A percentile compares a stretch with the other conserved stretches of the same genome.
Evolutionary conservation across 345 rosid genomes (phyloP).

Genomic region (Mercurialis annua): DNA sequence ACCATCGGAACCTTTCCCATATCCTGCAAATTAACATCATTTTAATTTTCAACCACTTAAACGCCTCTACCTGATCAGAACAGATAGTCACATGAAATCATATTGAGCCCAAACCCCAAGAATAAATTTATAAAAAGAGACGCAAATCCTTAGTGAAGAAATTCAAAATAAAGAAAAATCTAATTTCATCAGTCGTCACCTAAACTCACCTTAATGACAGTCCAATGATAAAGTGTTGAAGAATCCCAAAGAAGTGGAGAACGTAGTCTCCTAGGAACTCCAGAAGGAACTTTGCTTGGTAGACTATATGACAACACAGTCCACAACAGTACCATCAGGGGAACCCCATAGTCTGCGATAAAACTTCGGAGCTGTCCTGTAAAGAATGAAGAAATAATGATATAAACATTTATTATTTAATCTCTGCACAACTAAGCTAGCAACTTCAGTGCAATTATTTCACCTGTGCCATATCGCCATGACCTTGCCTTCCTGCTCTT

Average conservation of each 20-base stretch:
- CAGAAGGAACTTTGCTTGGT: constrained; percentile 43
- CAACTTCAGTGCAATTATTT: constrained; percentile 1
- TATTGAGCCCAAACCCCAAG: background rate
- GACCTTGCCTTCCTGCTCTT: constrained; percentile 68
- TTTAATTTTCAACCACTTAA: background rate
- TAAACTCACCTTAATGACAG: constrained; percentile 55
- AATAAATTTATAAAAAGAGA: background rate
- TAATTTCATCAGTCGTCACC: background rate
- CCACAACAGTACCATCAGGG: constrained; percentile 71
- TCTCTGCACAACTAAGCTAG: background rate
- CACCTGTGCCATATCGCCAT: constrained; percentile 61
- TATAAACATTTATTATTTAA: background rate
- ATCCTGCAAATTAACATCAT: constrained; percentile 44
- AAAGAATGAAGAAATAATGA: background rate
- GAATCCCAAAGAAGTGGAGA: constrained; percentile 87
- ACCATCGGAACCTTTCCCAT: constrained; percentile 66
- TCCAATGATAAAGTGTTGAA: constrained; percentile 68
- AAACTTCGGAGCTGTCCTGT: constrained; percentile 68
- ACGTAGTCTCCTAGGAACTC: constrained; percentile 66
- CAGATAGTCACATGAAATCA: background rate
- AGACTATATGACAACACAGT: constrained; percentile 49
- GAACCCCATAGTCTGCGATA: constrained; percentile 79
- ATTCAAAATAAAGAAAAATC: background rate
- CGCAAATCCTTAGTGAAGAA: constrained; percentile 7
- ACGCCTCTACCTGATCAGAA: background rate